Evolutionary conservation across 805 yeast species (phyloP), one percentile per base, ranked within the genome.

Genomic region (Ogataea naganishii): DNA sequence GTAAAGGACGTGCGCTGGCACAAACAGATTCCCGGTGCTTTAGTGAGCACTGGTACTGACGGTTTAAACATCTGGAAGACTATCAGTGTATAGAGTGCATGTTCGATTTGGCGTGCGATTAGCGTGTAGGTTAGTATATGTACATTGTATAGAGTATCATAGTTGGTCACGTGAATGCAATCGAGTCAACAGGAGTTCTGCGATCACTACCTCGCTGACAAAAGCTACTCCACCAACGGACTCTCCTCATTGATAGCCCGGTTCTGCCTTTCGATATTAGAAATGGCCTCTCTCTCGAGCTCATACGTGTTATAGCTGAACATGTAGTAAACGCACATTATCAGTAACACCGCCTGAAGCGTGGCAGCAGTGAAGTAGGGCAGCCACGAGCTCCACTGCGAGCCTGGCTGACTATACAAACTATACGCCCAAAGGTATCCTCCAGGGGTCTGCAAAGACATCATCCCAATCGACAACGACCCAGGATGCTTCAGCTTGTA

Each of bases 1-100:
- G 96, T 89, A 32, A 92, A 92, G 64, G 98, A 92, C 55, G 96
- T 89, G 28, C 82, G 94, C 60, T 92, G 98, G 98, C 96, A 89
- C 58, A 75, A 66, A 49, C 97, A 92, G 63, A 83, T 92, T 33
- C 98, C 98, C 3, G 98, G 98, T 27, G 79, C 94, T 42, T 69
- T 92, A 49, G 85, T 86, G 12, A 78, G 94, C 46, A 89, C 97
- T 2, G 98, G 98, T 41, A 79, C 89, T 21, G 96, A 89, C 48
- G 98, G 98, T 23, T 66, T 92, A 53, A 82, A 83, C 49, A 64
- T 89, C 23, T 92, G 96, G 96, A 92, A 92, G 64, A 89, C 96
- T 13, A 92, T 92, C 48, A 81, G 95, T 53, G 95, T 89, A 23
- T 88, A 66, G 46, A 17, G 13, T 12, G n/a, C 16, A 18, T 14